Conservation (phyloP, 2,329 filamentous ascomycete genomes). For the Hypocrella siamensis region DNA sequence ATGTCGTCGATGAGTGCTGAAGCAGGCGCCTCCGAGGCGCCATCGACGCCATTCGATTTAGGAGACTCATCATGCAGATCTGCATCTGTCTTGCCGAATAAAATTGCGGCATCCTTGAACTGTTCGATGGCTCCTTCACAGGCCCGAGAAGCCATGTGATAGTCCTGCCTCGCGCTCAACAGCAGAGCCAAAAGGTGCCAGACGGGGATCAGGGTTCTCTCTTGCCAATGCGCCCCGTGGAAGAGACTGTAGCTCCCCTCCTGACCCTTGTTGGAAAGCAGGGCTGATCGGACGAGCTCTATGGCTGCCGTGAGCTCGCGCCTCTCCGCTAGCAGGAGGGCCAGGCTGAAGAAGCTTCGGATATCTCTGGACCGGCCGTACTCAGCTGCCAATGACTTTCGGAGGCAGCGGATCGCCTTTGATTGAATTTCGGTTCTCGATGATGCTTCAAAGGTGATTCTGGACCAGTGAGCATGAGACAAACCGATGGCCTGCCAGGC, state of each 20-base stretch:
- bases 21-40: conserved; percentile 7
- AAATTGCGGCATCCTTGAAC: conserved; percentile 54
- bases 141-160: conserved; percentile 59
- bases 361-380: conserved; percentile 52
- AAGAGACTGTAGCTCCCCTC: conserved; percentile 26
- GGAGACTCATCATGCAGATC: conserved; percentile 51
- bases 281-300: conserved; percentile 61
- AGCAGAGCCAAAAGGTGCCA: conserved; percentile 87
- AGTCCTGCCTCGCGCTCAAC: conserved; percentile 76
- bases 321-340: conserved; percentile 75
- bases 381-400: conserved; percentile 54
- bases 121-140: conserved; percentile 89
- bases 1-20: conserved; percentile 58
- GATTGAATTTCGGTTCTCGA: conserved; percentile 57
- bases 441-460: conserved; percentile 60
- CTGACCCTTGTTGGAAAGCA: conserved; percentile 42
- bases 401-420: conserved; percentile 62
- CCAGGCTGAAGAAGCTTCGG: conserved; percentile 66
- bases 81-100: conserved; percentile 49
- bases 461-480: conserved; percentile 75
- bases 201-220: conserved; percentile 55
- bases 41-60: conserved; percentile 32
- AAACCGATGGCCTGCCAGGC: conserved; percentile 78
- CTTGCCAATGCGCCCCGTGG: conserved; percentile 40
- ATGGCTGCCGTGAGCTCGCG: conserved; percentile 69